Evolutionary conservation across 2,329 filamentous ascomycete genomes (phyloP).

Genomic region (Penicillium sp.): DNA sequence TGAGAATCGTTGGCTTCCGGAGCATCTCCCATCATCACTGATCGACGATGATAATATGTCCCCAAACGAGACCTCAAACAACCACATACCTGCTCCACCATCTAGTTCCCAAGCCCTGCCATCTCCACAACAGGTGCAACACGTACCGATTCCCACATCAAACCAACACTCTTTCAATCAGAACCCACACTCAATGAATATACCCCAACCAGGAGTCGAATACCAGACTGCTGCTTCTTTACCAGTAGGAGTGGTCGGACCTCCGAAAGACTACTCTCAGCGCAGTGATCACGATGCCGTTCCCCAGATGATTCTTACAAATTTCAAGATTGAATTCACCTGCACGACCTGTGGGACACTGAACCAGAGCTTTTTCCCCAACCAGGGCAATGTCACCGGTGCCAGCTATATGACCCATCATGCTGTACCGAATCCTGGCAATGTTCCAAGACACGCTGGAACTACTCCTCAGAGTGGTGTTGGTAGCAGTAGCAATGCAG

Average conservation of each 20-base stretch:
- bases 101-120: slow-evolving; percentile 21
- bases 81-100: slow-evolving; percentile 16
- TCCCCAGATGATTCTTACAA: slow-evolving; percentile 32
- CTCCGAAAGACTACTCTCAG: slow-evolving; percentile 24
- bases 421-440: slow-evolving; percentile 16
- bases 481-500: slow-evolving; percentile 11
- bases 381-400: slow-evolving; percentile 35
- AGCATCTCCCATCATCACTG: slow-evolving; percentile 24
- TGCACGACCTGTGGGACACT: slow-evolving; percentile 37
- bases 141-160: slow-evolving; percentile 21
- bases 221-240: slow-evolving; percentile 18
- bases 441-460: slow-evolving; percentile 16
- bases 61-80: slow-evolving; percentile 20
- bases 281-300: slow-evolving; percentile 24
- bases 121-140: slow-evolving; percentile 17
- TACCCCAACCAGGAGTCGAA: slow-evolving; percentile 23
- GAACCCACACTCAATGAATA: slow-evolving; percentile 20
- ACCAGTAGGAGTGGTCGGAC: slow-evolving; percentile 17
- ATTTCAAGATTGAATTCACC: slow-evolving; percentile 41
- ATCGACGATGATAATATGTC: slow-evolving; percentile 26
- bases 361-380: slow-evolving; percentile 39
- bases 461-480: slow-evolving; percentile 18
- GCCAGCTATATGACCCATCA: slow-evolving; percentile 27
- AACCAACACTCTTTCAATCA: slow-evolving; percentile 21
- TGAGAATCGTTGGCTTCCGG: slow-evolving; percentile 33